phyloP scores from a whole-genome alignment of 2,329 filamentous ascomycete species.

The Cladosporium oxysporum region DNA sequence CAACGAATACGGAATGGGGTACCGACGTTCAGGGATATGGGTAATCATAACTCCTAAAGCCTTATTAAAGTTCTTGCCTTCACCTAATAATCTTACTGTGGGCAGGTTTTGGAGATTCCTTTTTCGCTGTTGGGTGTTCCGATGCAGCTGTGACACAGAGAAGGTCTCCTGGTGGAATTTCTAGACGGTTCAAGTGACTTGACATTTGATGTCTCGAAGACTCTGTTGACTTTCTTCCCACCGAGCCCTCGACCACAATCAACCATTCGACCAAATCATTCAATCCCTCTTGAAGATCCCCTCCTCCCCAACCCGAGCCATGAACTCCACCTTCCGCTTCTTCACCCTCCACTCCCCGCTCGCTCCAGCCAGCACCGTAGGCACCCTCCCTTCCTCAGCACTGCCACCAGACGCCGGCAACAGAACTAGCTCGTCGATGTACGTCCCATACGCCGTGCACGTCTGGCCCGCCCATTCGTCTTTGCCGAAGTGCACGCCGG shows the following conservation, averaged over 20 bases:
- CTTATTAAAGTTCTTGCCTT: background rate
- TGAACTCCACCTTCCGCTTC: constrained; percentile 42
- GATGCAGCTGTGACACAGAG: too few relatives aligned
- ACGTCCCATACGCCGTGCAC: constrained; percentile 46
- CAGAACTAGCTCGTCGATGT: constrained; percentile 42
- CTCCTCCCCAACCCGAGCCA: constrained; percentile 38
- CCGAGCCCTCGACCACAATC: background rate
- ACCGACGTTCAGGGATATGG: background rate
- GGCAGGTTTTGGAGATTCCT: too few relatives aligned
- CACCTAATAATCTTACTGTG: background rate
- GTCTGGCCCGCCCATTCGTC: constrained; percentile 39
- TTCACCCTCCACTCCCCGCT: constrained; percentile 44
- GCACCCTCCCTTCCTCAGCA: background rate
- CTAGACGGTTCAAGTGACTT: too few relatives aligned
- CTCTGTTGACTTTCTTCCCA: too few relatives aligned
- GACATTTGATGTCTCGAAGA: too few relatives aligned
- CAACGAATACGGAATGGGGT: background rate
- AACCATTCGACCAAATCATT: background rate
- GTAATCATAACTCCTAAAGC: background rate
- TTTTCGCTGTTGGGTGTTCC: background rate
- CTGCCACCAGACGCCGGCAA: constrained; percentile 3
- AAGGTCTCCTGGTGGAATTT: too few relatives aligned
- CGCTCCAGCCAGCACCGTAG: constrained; percentile 36
- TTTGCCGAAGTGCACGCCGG: constrained; percentile 46
- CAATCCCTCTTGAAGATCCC: constrained; percentile 34